Base-by-base conservation (phyloP, 352 stramenopile genomes). In the Globisporangium nodosum region DNA sequence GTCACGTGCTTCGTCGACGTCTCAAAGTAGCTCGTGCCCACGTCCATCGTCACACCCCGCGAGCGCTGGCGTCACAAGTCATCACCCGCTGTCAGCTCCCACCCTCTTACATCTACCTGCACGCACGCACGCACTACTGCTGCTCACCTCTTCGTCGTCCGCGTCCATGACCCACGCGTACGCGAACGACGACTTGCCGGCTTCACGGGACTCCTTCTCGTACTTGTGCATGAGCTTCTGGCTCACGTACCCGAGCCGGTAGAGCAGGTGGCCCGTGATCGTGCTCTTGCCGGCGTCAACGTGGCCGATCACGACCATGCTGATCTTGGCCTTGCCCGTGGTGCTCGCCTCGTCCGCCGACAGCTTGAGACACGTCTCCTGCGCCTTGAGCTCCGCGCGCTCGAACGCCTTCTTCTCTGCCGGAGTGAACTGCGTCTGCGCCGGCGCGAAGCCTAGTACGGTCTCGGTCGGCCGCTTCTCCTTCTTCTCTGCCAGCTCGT, bases 231-330 rank as follows among this genome's bases (percentile, higher is more conserved):
- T 90, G 31, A 89, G 68, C 37, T 78, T 73, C 64, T 92, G 76
- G 70, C 73, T 92, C 62, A 97, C 85, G 70, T 96, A 92, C 47
- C 89, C 85, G 0, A 97, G 69, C 37, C 94, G 79, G 63, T 96
- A 92, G 16, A 99, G 77, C 66, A 99, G 74, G 58, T 98, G 96
- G 1, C 97, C 97, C 49, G 96, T 99, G 61, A 99, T 87, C 1
- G 97, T 99, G 48, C 90, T 98, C 81, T 99, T 99, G 35, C 97
- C 97, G 3, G 94, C 91, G 74, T 99, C 97, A 15, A 99, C 97
- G 63, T 99, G 97, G 16, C 97, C 97, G 40, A 98, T 86, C 30
- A 99, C 90, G 35, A 99, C 94, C 81, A 99, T 92, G 54, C 87
- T 97, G 58, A 98, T 85, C 74, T 85, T 86, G 20, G 69, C 70